Conservation (phyloP, 129 eudicot species). For the Pseudognaphalium luteoalbum region DNA sequence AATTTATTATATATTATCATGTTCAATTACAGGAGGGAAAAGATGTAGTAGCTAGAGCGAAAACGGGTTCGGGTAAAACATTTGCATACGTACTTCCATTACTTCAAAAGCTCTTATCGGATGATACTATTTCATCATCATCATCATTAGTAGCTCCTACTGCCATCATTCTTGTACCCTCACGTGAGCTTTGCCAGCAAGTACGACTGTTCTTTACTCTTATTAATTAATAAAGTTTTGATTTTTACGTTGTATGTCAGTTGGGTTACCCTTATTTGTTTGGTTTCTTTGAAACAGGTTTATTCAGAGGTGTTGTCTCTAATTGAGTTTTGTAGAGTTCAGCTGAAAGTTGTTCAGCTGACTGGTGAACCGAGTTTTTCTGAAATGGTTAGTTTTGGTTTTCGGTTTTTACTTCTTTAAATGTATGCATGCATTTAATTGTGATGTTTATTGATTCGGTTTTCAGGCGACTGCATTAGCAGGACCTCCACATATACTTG, state of each 20-base stretch:
- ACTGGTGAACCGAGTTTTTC: conserved; percentile 58
- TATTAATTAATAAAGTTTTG: background rate
- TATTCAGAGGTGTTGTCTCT: conserved; percentile 69
- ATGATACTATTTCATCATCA: conserved; percentile 28
- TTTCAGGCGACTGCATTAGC: conserved; percentile 66
- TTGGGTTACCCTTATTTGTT: background rate
- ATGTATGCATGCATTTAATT: background rate
- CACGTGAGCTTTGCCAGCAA: conserved; percentile 85
- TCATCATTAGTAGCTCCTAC: conserved; percentile 60
- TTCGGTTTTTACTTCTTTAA: background rate
- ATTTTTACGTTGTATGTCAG: background rate
- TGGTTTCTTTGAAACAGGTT: conserved; percentile 46
- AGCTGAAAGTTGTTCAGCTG: conserved; percentile 71
- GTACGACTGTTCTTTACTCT: conserved; percentile 28
- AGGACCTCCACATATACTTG: conserved; percentile 77
- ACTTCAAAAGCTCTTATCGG: conserved; percentile 76
- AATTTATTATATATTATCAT: background rate
- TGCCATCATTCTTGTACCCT: conserved; percentile 74
- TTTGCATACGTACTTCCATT: conserved; percentile 88
- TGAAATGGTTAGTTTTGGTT: conserved; percentile 58
- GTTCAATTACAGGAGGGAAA: conserved; percentile 57
- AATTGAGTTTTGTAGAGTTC: conserved; percentile 80
- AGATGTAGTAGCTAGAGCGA: conserved; percentile 94
- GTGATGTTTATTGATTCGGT: background rate
- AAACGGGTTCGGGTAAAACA: conserved; percentile 97